These are phyloP conservation scores for Saitoella complicata DNA, from an alignment of 805 yeast genomes.

Conservation along the genomic window DNA sequence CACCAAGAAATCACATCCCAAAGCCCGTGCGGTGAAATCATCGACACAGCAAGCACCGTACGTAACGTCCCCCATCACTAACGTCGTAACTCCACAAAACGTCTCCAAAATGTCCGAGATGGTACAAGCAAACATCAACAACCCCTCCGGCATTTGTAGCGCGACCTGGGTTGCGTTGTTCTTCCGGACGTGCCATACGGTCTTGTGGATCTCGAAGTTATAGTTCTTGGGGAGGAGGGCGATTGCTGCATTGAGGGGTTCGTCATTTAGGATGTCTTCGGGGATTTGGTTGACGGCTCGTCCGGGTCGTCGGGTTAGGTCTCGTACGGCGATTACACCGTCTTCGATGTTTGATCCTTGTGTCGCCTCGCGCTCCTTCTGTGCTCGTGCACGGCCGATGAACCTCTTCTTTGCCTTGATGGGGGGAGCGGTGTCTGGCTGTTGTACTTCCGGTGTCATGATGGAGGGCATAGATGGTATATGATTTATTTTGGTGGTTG, in stretches of 20 bases:
- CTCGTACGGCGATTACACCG: no score
- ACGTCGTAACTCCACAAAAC: conserved; percentile 64
- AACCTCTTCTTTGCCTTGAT: no score
- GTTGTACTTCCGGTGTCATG: no score
- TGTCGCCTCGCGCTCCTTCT: no score
- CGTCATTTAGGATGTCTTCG: conserved; percentile 60
- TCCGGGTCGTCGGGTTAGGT: no score
- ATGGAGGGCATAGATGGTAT: no score
- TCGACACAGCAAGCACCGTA: conserved; percentile 98
- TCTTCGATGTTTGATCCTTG: no score
- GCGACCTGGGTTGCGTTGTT: conserved; percentile 69
- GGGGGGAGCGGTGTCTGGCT: no score
- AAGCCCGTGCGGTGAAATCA: conserved; percentile 81
- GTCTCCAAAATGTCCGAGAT: conserved; percentile 87
- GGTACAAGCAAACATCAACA: conserved; percentile 71
- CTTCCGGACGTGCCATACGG: conserved; percentile 81
- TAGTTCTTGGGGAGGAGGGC: conserved; percentile 74
- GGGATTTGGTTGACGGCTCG: conserved; percentile 69
- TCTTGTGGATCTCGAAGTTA: conserved; percentile 89
- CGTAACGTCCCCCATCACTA: conserved; percentile 97
- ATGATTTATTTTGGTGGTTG: no score
- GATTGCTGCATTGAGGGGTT: conserved; percentile 71
- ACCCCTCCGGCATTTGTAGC: conserved; percentile 93
- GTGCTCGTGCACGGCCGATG: no score
- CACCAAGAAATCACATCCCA: conserved; percentile 85